Conservation (phyloP, 257 asterid genomes). For the Hygrophila difformis region DNA sequence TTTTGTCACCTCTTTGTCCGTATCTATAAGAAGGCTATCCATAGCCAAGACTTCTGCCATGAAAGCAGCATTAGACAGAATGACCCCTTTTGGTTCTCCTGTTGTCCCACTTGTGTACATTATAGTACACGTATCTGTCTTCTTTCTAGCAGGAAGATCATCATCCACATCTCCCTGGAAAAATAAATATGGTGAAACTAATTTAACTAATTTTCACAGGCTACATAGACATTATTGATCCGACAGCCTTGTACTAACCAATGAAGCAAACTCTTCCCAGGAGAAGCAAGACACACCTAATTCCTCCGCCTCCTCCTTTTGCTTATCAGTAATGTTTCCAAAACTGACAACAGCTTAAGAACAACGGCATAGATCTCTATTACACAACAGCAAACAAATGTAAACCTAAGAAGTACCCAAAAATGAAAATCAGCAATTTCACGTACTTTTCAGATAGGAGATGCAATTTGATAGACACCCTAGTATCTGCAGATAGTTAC, state of each 20-base stretch:
- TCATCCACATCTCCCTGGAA: constrained; percentile 47
- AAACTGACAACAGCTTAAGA: constrained; percentile 75
- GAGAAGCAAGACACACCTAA: constrained; percentile 71
- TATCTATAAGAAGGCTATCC: constrained; percentile 56
- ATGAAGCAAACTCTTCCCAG: constrained; percentile 65
- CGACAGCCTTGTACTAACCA: constrained; percentile 30
- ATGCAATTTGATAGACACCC: constrained; percentile 58
- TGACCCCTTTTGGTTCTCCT: constrained; percentile 94
- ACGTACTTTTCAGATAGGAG: constrained; percentile 66
- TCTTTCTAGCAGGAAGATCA: constrained; percentile 54
- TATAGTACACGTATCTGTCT: constrained; percentile 58
- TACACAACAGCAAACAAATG: neutral
- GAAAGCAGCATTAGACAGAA: constrained; percentile 58
- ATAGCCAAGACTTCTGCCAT: constrained; percentile 76
- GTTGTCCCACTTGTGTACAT: constrained; percentile 99
- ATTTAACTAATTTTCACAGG: neutral
- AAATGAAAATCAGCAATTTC: constrained; percentile 1
- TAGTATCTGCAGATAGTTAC: constrained; percentile 52
- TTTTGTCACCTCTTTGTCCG: constrained; percentile 49
- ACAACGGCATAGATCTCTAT: constrained; percentile 17
- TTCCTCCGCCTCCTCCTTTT: constrained; percentile 58
- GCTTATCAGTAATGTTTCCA: constrained; percentile 47
- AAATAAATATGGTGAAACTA: neutral
- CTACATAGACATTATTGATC: neutral
- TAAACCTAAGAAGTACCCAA: too few species aligned